These are phyloP conservation scores for Artemisia tridentata DNA, from an alignment of 129 eudicot genomes.

Conservation along the genomic window DNA sequence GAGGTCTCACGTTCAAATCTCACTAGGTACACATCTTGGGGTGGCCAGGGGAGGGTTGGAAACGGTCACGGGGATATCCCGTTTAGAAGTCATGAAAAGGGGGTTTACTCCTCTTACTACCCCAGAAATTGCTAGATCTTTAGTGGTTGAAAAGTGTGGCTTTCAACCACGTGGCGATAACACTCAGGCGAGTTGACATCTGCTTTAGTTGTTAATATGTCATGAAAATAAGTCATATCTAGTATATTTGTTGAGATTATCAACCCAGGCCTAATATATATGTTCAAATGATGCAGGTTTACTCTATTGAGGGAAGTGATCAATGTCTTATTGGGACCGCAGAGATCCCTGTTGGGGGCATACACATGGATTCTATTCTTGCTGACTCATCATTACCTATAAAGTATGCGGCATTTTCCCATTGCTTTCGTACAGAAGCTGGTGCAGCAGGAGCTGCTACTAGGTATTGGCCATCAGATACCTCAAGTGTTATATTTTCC, in stretches of 20 bases:
- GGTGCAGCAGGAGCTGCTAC: constrained; percentile 97
- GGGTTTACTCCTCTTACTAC: constrained; percentile 90
- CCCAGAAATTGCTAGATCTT: constrained; percentile 83
- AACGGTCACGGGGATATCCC: too few relatives aligned
- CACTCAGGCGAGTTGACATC: constrained; percentile 41
- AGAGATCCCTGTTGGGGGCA: constrained; percentile 94
- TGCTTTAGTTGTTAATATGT: too few relatives aligned
- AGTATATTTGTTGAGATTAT: too few relatives aligned
- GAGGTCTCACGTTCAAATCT: too few relatives aligned
- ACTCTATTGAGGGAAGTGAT: constrained; percentile 85
- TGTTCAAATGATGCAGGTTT: constrained; percentile 36
- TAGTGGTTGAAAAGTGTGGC: constrained; percentile 93
- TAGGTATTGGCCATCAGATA: constrained; percentile 41
- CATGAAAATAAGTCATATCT: too few relatives aligned
- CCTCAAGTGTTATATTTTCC: not conserved
- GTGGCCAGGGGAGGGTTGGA: too few relatives aligned
- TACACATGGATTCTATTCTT: constrained; percentile 96
- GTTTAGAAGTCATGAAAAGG: constrained; percentile 64
- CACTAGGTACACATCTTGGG: too few relatives aligned
- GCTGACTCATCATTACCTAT: constrained; percentile 69
- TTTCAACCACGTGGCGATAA: constrained; percentile 95
- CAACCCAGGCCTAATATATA: too few relatives aligned
- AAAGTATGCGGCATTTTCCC: constrained; percentile 90
- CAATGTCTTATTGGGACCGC: constrained; percentile 99
- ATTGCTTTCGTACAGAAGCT: constrained; percentile 97